phyloP scores from a whole-genome alignment of 2,329 filamentous ascomycete genomes.

The Trichophyton equinum region DNA sequence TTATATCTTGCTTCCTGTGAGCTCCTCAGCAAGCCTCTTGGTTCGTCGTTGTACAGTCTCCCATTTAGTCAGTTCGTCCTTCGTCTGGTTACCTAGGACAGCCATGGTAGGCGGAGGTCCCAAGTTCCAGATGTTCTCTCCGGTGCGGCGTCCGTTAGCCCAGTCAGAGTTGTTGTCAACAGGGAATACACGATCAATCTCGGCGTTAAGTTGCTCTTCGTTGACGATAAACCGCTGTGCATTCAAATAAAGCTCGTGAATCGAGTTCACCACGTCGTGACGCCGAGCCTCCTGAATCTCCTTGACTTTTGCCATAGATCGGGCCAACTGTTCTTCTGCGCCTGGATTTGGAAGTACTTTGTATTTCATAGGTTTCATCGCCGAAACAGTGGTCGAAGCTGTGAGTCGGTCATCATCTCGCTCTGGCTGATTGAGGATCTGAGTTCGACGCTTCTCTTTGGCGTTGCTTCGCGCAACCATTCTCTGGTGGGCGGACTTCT shows the following conservation, averaged over 20 bases:
- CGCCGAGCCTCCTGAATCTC: slow-evolving; percentile 40
- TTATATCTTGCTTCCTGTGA: slow-evolving; percentile 50
- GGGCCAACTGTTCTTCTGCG: slow-evolving; percentile 44
- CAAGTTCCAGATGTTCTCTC: slow-evolving; percentile 41
- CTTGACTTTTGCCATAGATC: slow-evolving; percentile 27
- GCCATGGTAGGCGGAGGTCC: slow-evolving; percentile 33
- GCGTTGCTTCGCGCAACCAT: slow-evolving; percentile 32
- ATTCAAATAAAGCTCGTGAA: slow-evolving; percentile 84
- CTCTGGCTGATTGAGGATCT: slow-evolving; percentile 50
- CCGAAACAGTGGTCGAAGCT: slow-evolving; percentile 48
- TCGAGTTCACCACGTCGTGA: slow-evolving; percentile 51
- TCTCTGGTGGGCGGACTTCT: slow-evolving; percentile 34
- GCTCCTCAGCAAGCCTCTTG: slow-evolving; percentile 51
- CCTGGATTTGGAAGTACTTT: slow-evolving; percentile 49
- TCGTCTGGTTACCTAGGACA: slow-evolving; percentile 21
- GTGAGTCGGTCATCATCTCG: slow-evolving; percentile 67
- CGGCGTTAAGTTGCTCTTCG: slow-evolving; percentile 60
- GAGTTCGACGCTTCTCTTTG: slow-evolving; percentile 41
- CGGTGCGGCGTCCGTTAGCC: slow-evolving; percentile 31
- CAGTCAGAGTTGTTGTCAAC: slow-evolving; percentile 39
- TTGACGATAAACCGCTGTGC: slow-evolving; percentile 76
- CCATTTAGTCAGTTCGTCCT: slow-evolving; percentile 25
- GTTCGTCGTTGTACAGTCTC: slow-evolving; percentile 44
- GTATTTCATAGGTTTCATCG: slow-evolving; percentile 39
- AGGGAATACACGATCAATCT: slow-evolving; percentile 65